Percentiles rank a stretch among this genome's conserved stretches.
Conservation (phyloP, 768 basidiomycete genomes). For the Epithele typhae region DNA sequence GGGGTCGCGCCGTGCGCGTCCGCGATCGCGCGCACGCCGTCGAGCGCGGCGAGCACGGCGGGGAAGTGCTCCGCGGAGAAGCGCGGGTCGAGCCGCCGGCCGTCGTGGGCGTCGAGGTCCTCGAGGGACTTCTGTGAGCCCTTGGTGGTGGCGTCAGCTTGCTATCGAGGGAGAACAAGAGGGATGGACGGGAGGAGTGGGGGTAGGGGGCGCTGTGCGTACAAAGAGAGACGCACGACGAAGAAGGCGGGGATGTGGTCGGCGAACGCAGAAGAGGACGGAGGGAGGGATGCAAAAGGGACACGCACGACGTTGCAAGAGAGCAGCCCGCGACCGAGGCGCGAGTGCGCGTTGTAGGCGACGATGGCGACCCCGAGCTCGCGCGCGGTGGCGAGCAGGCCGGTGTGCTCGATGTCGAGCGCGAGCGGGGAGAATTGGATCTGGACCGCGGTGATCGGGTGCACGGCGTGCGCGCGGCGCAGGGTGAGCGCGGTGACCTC, state of each 20-base stretch:
- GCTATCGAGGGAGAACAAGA: too few relatives aligned
- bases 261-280: too few relatives aligned
- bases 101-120: slow-evolving; percentile 16
- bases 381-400: slow-evolving; percentile 34
- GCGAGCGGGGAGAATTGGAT: slow-evolving; percentile 43
- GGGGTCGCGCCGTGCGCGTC: slow-evolving; percentile 27
- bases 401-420: slow-evolving; percentile 40
- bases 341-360: slow-evolving; percentile 35
- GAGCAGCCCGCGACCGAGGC: slow-evolving; percentile 28
- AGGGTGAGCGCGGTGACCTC: slow-evolving; percentile 22
- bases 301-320: slow-evolving; percentile 23
- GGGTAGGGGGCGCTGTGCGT: too few relatives aligned
- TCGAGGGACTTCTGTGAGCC: too few relatives aligned
- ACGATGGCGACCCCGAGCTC: slow-evolving; percentile 43
- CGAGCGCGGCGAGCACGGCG: slow-evolving; percentile 33
- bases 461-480: slow-evolving; percentile 32
- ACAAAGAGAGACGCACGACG: too few relatives aligned
- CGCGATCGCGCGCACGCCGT: slow-evolving; percentile 30
- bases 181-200: too few relatives aligned
- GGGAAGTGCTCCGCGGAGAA: slow-evolving; percentile 40
- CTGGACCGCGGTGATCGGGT: slow-evolving; percentile 41
- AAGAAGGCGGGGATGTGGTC: too few relatives aligned
- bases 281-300: too few relatives aligned
- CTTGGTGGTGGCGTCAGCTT: too few relatives aligned
- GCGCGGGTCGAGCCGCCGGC: slow-evolving; percentile 19